Evolutionary conservation across 441 rosid genomes (phyloP).

Genomic region (Erysimum cheiri): DNA sequence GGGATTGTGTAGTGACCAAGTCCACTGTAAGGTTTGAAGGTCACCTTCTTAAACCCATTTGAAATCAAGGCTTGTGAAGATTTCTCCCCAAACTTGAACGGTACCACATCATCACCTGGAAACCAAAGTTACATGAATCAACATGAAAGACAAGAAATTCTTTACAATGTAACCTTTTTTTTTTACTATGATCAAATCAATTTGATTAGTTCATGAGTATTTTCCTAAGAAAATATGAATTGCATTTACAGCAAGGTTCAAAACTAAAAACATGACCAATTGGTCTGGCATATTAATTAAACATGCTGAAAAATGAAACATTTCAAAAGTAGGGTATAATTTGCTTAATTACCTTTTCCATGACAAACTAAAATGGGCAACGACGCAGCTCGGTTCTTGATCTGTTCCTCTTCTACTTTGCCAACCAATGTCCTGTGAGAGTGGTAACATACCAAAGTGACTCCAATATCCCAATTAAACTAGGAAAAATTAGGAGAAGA

Average conservation of each 20-base stretch:
- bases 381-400: slow-evolving; percentile 67
- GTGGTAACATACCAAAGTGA: slow-evolving; percentile 10
- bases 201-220: background rate
- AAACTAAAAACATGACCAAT: background rate
- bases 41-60: slow-evolving; percentile 65
- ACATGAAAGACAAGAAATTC: background rate
- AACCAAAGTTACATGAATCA: slow-evolving; percentile 27
- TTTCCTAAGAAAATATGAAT: slow-evolving; percentile 1
- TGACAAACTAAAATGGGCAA: slow-evolving; percentile 87
- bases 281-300: slow-evolving; percentile 4
- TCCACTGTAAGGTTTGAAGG: slow-evolving; percentile 77
- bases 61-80: slow-evolving; percentile 65
- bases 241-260: background rate
- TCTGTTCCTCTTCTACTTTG: slow-evolving; percentile 62
- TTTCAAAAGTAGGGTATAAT: background rate
- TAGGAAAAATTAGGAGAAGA: slow-evolving; percentile 7
- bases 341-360: slow-evolving; percentile 67
- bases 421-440: slow-evolving; percentile 62
- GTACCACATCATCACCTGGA: slow-evolving; percentile 92
- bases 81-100: slow-evolving; percentile 84
- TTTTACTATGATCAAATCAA: background rate
- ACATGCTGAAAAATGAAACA: background rate
- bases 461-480: background rate
- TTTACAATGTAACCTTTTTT: background rate
- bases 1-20: slow-evolving; percentile 93